Evolutionary conservation across 2,329 filamentous ascomycete genomes (phyloP).

Genomic region (Sporothrix variecibatus): DNA sequence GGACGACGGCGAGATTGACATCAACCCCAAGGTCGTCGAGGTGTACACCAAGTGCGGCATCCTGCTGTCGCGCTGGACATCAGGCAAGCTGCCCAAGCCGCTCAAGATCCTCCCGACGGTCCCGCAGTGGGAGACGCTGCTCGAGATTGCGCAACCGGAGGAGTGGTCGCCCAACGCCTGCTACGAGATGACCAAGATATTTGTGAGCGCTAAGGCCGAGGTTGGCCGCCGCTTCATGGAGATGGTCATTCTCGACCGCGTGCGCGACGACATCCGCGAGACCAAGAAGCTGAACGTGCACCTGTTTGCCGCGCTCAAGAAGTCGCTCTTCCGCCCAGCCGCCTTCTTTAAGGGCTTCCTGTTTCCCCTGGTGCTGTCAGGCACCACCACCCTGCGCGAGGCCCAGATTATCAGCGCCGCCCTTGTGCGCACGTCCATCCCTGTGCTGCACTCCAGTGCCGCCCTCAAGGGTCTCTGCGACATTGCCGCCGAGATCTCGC

Average conservation of each 20-base stretch:
- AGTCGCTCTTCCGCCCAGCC: conserved; percentile 87
- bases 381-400: conserved; percentile 89
- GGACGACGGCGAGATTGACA: conserved; percentile 76
- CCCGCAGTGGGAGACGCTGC: conserved; percentile 68
- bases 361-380: conserved; percentile 82
- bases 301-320: conserved; percentile 91
- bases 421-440: conserved; percentile 80
- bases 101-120: conserved; percentile 96
- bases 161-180: conserved; percentile 72
- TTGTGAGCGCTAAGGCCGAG: conserved; percentile 78
- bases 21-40: conserved; percentile 89
- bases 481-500: conserved; percentile 87
- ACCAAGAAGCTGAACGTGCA: conserved; percentile 95
- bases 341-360: conserved; percentile 95
- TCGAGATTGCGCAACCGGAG: conserved; percentile 56
- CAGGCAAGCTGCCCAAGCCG: conserved; percentile 93
- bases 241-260: conserved; percentile 81
- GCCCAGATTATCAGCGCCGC: conserved; percentile 89
- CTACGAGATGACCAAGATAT: conserved; percentile 89
- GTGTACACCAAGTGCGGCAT: conserved; percentile 88
- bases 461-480: conserved; percentile 91
- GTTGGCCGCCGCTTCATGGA: conserved; percentile 84
- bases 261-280: conserved; percentile 93
- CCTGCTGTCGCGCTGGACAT: conserved; percentile 85
- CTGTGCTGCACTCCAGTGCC: conserved; percentile 87